Percentiles rank a stretch among this genome's conserved stretches.
Evolutionary conservation across 2,329 filamentous ascomycete species (phyloP).

Genomic region (Monosporascus sp.): DNA sequence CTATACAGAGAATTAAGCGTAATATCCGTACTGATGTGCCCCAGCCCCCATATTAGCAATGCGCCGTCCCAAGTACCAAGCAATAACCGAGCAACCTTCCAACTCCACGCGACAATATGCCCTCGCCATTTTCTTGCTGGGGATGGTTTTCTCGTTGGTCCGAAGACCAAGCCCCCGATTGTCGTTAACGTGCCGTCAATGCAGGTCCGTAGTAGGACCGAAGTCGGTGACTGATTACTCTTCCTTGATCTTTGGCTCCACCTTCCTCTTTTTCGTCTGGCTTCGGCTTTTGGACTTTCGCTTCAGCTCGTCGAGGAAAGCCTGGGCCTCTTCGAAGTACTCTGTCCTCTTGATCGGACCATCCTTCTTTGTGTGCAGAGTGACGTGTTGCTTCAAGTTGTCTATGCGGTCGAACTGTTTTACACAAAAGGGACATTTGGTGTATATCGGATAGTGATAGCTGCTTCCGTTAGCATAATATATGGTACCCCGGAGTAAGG

Average conservation of each 20-base stretch:
- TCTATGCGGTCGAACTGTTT: conserved; percentile 33
- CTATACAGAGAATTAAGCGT: not conserved
- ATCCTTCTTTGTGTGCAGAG: conserved; percentile 28
- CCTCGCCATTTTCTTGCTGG: not conserved
- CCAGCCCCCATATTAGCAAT: too few species aligned
- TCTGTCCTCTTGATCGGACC: conserved; percentile 27
- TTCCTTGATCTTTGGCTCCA: conserved; percentile 7
- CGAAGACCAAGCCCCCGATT: not conserved
- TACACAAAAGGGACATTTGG: conserved; percentile 16
- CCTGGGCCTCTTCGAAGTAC: conserved; percentile 23
- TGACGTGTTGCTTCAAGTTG: conserved; percentile 34
- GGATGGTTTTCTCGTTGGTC: not conserved
- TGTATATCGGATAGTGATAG: conserved; percentile 19
- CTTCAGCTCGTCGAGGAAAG: conserved; percentile 16
- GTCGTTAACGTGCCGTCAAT: not conserved
- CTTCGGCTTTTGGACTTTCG: conserved; percentile 19
- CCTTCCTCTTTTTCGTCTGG: conserved; percentile 14
- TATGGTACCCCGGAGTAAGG: not conserved
- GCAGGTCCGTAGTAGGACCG: not conserved
- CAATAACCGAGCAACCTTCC: not conserved
- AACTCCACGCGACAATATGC: not conserved
- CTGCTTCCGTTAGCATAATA: conserved; percentile 9
- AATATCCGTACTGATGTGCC: not conserved
- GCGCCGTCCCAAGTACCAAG: not conserved
- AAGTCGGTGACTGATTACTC: not conserved